Evolutionary conservation across 1,139 yeast species (phyloP).

Genomic region (Debaryomyces singareniensis): DNA sequence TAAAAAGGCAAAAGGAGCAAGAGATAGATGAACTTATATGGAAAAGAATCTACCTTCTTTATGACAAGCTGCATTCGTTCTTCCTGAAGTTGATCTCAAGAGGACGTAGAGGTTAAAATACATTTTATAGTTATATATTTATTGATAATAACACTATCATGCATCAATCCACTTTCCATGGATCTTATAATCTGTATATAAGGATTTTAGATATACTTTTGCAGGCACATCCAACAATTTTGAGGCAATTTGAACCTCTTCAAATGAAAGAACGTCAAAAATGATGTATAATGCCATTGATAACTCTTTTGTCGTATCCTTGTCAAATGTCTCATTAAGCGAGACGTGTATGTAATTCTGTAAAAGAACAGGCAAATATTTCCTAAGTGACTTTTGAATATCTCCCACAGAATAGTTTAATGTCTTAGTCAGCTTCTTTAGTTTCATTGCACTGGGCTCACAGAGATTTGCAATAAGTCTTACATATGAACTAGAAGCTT

Average conservation of each 20-base stretch:
- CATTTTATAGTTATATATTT: too few relatives aligned
- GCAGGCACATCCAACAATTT: slow-evolving; percentile 69
- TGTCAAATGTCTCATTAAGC: slow-evolving; percentile 43
- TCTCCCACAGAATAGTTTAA: slow-evolving; percentile 52
- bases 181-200: slow-evolving; percentile 68
- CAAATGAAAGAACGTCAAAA: slow-evolving; percentile 62
- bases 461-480: slow-evolving; percentile 65
- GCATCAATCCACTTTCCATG: slow-evolving; percentile 80
- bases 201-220: slow-evolving; percentile 56
- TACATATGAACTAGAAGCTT: slow-evolving; percentile 46
- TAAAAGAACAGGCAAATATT: slow-evolving; percentile 56
- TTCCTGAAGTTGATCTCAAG: too few relatives aligned
- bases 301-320: slow-evolving; percentile 44
- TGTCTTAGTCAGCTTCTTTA: slow-evolving; percentile 16
- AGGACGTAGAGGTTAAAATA: too few relatives aligned
- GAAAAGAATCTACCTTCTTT: too few relatives aligned
- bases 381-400: slow-evolving; percentile 56
- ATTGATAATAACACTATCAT: too few relatives aligned
- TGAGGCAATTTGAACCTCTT: slow-evolving; percentile 61
- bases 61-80: too few relatives aligned
- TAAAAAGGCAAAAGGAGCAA: too few relatives aligned
- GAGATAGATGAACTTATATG: too few relatives aligned
- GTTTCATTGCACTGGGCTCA: slow-evolving; percentile 46
- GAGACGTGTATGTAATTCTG: slow-evolving; percentile 48
- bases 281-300: slow-evolving; percentile 54